Evolutionary conservation across 192 early-diverging fungal genomes (phyloP), one percentile per base, ranked within the genome.

Genomic region (Coemansia sp.): DNA sequence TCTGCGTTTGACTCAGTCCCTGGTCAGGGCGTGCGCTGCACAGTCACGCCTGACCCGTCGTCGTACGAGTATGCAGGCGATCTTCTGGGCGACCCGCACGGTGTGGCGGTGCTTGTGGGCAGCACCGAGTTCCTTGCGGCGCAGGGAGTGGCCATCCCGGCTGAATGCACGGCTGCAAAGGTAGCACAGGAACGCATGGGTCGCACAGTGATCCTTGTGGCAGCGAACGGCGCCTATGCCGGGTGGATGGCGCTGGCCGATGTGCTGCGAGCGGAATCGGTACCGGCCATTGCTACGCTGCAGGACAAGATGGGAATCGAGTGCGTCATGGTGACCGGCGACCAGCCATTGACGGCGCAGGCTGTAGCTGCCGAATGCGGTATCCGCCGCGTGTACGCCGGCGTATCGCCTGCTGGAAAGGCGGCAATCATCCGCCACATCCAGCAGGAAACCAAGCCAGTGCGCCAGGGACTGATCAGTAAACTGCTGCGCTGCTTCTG

Each of bases 291-390:
- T 1, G 82, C 83, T 7, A 86, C 87, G 10, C 80, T 98, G 48
- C 78, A 87, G 50, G 34, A 57, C 13, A 7, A 31, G 9, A 87
- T 95, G 89, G 89, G 89, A 13, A 82, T 93, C 47, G 79, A 86
- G 41, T 88, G 90, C 29, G 85, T 87, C 8, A 96, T 98, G 92
- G 87, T 97, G 3, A 98, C 97, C 0, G 97, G 95, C 29, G 97
- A 97, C 64, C 92, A 96, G 67, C 84, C 84, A 55, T 55, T 88
- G 55, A 94, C 94, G 1, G 95, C 97, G 0, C 77, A 83, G 40
- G 85, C 84, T 0, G 91, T 97, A 67, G 97, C 95, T 0, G 50
- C 75, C 40, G 84, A 92, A 62, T 88, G 91, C 62, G 94, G 91
- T 13, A 96, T 97, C 47, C 71, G 75, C 4, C 85, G 94, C 25